These are phyloP conservation scores for Kalmusia sp. DNA, from an alignment of 2,329 filamentous ascomycete genomes.

Conservation along the genomic window DNA sequence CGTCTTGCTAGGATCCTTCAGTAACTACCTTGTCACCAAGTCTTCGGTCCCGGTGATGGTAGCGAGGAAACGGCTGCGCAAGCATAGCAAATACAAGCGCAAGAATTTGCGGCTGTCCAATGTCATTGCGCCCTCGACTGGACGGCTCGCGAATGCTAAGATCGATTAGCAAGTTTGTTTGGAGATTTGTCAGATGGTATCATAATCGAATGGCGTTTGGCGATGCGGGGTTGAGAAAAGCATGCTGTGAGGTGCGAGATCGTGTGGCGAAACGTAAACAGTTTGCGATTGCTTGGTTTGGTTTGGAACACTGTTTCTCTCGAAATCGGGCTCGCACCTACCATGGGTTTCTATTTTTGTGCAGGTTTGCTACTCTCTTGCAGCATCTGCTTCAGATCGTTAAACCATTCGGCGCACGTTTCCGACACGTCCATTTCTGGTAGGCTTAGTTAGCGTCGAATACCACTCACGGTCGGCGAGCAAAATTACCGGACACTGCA, in stretches of 20 bases:
- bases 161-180: conserved; percentile 64
- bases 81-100: conserved; percentile 82
- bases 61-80: conserved; percentile 85
- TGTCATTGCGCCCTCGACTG: conserved; percentile 75
- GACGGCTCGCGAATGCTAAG: conserved; percentile 74
- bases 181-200: conserved; percentile 43
- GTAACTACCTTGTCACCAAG: conserved; percentile 96
- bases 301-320: conserved; percentile 27
- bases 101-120: conserved; percentile 78
- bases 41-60: conserved; percentile 98
- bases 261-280: conserved; percentile 39
- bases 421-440: conserved; percentile 14
- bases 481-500: too few relatives aligned
- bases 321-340: conserved; percentile 17
- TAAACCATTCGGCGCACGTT: conserved; percentile 3
- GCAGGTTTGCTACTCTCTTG: conserved; percentile 19
- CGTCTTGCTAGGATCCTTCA: conserved; percentile 93
- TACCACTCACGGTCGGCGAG: too few relatives aligned
- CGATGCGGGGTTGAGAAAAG: conserved; percentile 10
- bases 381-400: conserved; percentile 25
- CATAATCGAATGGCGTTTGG: conserved; percentile 21
- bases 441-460: conserved; percentile 7
- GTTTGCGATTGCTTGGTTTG: conserved; percentile 38
- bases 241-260: conserved; percentile 19
- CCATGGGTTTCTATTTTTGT: conserved; percentile 19